A percentile compares a stretch with the other conserved stretches of the same genome.
These are phyloP conservation scores for Lachancea sp. DNA, from an alignment of 805 yeast species.

Conservation along the genomic window DNA sequence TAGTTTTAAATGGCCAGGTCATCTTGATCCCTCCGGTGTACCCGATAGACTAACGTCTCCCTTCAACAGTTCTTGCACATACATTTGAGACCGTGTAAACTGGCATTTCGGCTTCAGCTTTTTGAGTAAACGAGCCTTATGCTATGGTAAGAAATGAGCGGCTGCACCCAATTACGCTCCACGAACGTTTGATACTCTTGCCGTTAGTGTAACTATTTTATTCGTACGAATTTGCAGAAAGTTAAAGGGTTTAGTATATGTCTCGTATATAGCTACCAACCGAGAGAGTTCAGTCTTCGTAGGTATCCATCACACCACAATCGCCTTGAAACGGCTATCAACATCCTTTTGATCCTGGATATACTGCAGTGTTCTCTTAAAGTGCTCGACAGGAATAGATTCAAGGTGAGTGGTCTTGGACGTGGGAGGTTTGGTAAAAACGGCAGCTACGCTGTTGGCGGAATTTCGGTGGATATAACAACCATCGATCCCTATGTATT, in stretches of 20 bases:
- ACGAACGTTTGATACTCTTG: no score
- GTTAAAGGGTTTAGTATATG: no score
- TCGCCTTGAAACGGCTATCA: conserved; percentile 59
- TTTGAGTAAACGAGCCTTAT: no score
- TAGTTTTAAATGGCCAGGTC: not conserved
- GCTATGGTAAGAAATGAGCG: no score
- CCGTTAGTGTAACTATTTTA: no score
- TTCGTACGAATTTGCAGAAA: no score
- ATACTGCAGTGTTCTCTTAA: conserved; percentile 66
- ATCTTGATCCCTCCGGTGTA: not conserved
- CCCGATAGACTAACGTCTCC: not conserved
- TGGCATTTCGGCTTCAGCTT: conserved; percentile 26
- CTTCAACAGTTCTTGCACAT: conserved; percentile 1
- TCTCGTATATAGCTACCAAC: no score
- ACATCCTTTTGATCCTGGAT: conserved; percentile 60
- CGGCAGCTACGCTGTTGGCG: conserved; percentile 16
- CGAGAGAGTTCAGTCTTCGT: no score
- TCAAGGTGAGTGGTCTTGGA: conserved; percentile 27
- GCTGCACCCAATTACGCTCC: no score
- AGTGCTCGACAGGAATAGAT: conserved; percentile 39
- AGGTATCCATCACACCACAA: not conserved
- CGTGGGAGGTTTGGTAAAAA: conserved; percentile 30
- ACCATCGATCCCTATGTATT: conserved; percentile 28
- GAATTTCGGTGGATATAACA: conserved; percentile 18
- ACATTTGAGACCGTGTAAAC: conserved; percentile 38